Conservation (phyloP, 345 rosid species). For the Eucalyptus shirleyi region DNA sequence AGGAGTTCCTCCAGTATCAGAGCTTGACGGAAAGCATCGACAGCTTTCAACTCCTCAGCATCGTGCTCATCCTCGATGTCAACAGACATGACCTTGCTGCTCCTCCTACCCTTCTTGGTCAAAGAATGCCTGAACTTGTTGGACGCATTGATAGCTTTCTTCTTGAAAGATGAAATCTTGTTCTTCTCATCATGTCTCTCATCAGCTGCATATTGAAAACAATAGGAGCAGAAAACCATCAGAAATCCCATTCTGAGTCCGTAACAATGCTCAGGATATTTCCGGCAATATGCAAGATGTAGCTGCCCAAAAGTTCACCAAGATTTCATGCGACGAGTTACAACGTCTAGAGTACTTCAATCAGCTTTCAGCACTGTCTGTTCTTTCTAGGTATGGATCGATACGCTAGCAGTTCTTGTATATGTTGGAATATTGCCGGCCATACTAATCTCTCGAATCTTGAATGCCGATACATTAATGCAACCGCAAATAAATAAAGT, state of each 20-base stretch:
- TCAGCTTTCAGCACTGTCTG: background rate
- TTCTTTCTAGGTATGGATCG: background rate
- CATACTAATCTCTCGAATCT: background rate
- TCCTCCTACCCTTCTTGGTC: constrained; percentile 47
- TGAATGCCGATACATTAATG: background rate
- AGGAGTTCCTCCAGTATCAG: constrained; percentile 71
- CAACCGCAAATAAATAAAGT: background rate
- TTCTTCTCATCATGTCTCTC: constrained; percentile 23
- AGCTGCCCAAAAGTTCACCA: background rate
- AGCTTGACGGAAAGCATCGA: constrained; percentile 72
- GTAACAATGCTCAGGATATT: background rate
- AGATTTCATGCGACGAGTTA: background rate
- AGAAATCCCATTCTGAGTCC: background rate
- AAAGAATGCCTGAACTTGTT: constrained; percentile 71
- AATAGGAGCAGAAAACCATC: background rate
- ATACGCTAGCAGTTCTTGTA: background rate
- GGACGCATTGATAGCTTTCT: constrained; percentile 53
- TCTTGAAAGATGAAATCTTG: constrained; percentile 56
- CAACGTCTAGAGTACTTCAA: background rate
- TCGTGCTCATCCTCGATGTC: constrained; percentile 69
- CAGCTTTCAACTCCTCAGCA: constrained; percentile 60
- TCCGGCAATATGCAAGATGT: background rate
- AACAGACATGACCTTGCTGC: constrained; percentile 64
- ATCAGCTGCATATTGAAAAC: background rate
- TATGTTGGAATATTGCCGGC: background rate